Percentiles rank a stretch among this genome's conserved stretches.
Conservation (phyloP, 306 rosid species). For the Vigna angularis region DNA sequence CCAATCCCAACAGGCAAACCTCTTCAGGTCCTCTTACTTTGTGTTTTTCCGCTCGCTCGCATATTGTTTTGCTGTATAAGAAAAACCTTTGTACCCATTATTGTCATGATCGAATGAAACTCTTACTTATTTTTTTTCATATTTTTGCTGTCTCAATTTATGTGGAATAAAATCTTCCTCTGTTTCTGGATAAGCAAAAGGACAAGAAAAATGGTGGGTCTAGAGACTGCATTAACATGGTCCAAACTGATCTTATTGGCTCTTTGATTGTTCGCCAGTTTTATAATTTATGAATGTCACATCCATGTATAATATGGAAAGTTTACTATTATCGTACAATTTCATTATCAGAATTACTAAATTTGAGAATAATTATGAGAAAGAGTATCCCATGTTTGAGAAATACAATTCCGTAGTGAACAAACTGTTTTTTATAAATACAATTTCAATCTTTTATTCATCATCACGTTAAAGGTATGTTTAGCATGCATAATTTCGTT, state of each 20-base stretch:
- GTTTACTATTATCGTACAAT: too few species aligned
- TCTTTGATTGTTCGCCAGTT: background rate
- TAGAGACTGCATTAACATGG: background rate
- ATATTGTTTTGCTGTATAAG: constrained; percentile 22
- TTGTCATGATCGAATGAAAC: constrained; percentile 33
- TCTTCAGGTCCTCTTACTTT: constrained; percentile 21
- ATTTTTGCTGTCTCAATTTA: background rate
- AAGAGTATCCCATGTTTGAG: too few species aligned
- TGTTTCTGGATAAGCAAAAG: constrained; percentile 9
- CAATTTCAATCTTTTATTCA: too few species aligned
- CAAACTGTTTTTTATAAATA: too few species aligned
- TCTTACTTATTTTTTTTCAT: background rate
- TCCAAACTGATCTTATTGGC: background rate
- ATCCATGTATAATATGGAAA: background rate
- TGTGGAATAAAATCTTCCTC: constrained; percentile 16
- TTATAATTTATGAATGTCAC: background rate
- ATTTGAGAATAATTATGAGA: too few species aligned
- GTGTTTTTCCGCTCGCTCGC: background rate
- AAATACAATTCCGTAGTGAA: too few species aligned
- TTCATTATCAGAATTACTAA: too few species aligned
- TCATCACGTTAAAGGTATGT: too few species aligned
- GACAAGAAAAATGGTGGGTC: constrained; percentile 28
- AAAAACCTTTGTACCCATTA: constrained; percentile 40
- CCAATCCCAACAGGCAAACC: constrained; percentile 11
- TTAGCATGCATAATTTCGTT: too few species aligned